Base-by-base conservation (phyloP, 495 filamentous ascomycete species). In the Lepraria neglecta region DNA sequence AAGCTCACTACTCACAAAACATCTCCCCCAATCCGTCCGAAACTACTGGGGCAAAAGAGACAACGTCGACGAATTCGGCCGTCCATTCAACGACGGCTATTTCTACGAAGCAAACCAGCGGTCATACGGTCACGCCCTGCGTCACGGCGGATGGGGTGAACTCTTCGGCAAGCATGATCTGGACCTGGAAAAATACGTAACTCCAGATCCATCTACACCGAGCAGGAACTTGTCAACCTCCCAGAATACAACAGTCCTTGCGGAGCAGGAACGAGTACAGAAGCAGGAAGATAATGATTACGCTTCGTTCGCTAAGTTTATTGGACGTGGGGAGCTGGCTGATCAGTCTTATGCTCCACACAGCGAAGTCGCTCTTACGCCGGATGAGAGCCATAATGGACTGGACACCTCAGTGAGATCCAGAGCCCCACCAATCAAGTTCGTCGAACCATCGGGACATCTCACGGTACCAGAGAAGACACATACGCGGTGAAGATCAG, bases 321-420 rank as follows among this genome's bases (percentile, higher is more conserved):
- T 38, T 31, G 30, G 33, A 33, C 51, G 11, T 4, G 51, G 51
- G 10, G 51, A 53, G 51, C n/a, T 53, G 6, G 31, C 30, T 15
- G 30, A 53, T 33, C 51, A 53, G n/a, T 35, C 51, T 12, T 19
- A 7, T 35, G n/a, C 51, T 35, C 28, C 30, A 19, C n/a, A 54
- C 15, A 38, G 30, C 51, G 21, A 38, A 33, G 28, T 54, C 31
- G 30, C 51, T 35, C n/a, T 54, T n/a, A 54, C 4, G 30, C 51
- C 31, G 6, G 47, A 53, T 33, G 17, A 42, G 24, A 60, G 58
- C 48, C 58, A 31, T 15, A 30, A 51, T 14, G 47, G 42, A 21
- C 5, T 21, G 30, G 24, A 21, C 4, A n/a, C 19, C 33, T 7
- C 40, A 33, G 12, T 17, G 19, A 51, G 31, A n/a, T 21, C 15